Base-by-base conservation (phyloP, 306 rosid genomes). In the Glycine soja region DNA sequence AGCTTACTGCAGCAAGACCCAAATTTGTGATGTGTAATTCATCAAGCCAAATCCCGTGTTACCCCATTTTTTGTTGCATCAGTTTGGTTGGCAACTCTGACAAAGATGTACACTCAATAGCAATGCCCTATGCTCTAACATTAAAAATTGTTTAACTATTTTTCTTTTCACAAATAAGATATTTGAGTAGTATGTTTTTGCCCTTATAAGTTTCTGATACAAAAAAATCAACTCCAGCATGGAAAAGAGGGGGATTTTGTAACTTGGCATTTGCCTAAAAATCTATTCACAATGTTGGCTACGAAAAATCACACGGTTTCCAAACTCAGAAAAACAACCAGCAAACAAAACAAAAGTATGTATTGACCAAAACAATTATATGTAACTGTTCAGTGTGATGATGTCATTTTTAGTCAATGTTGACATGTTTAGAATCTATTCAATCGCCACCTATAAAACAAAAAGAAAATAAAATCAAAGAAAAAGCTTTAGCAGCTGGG, bases 401-500 rank as follows among this genome's bases (percentile, higher is more conserved):
- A 75, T 52, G 74, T 11, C 54, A 67, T 42, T 42, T 47, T 58
- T 73, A 79, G 68, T 66, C 45, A 63, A 57, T 19, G 43, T 52
- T 70, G 65, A 88, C 11, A 65, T 75, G 70, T 75, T 78, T 24
- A 68, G 53, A 86, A 69, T 34, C 13, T 72, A 82, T 81, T 63
- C 11, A 51, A 46, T 76, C 16, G 16, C 16, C 19, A 50, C 8
- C 42, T 40, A 52, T 42, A 79, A 42, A 81, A 69, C 50, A 16
- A 13, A 13, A 11, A 3, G 11, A 50, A 66, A 75, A 15, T 6
- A 8, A 12, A 30, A 3, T n/a, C 10, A 48, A 79, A 13, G 18
- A 8, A 11, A 54, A 67, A 52, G 19, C 6, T 70, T 73, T 88
- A 92, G 95, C 95, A 95, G 69, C 58, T 91, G 95, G 54, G 87